Base-by-base conservation (phyloP, 106 monocot genomes). In the Posidonia australis region DNA sequence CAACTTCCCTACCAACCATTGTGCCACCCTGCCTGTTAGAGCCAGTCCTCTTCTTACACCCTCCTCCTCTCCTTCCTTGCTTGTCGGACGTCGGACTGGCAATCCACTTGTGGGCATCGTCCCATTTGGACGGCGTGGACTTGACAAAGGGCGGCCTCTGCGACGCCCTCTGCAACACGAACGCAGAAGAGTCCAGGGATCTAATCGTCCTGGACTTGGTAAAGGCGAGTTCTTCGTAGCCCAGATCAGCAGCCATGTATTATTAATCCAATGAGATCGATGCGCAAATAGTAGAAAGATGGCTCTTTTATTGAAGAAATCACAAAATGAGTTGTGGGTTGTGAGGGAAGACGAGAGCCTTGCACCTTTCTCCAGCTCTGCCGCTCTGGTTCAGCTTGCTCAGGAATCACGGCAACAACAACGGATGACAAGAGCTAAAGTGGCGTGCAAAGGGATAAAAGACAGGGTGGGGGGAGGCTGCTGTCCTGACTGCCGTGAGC, bases 101-200 rank as follows among this genome's bases (percentile, higher is more conserved):
- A 24, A 93, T 93, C 93, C 93, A 93, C 60, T 93, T 93, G 74
- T 93, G 66, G 1, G 93, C 93, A 29, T 93, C 86, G 58, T 93
- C 93, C 93, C 93, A 93, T 58, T 93, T 93, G 0, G 88, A 93
- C 28, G 88, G 85, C 3, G 83, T 63, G 5, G 83, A 77, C 69
- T 83, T 83, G 81, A 79, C 65, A 84, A 86, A 6, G 83, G 74
- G 58, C 5, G 84, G 68, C 42, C 60, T 52, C n/a, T 61, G 78
- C 32, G 58, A 58, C 17, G 55, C 66, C 17, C 76, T 63, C 48
- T 82, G 79, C 51, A 75, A 64, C 60, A 67, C 81, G 6, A 72
- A 71, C 11, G 77, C 70, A 16, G 78, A 67, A 21, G 81, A 77
- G 7, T 55, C 72, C 31, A 63, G 59, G 3, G 44, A 52, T 18